phyloP scores from a whole-genome alignment of 2,329 filamentous ascomycete species.

The Trichoderma harzianum region DNA sequence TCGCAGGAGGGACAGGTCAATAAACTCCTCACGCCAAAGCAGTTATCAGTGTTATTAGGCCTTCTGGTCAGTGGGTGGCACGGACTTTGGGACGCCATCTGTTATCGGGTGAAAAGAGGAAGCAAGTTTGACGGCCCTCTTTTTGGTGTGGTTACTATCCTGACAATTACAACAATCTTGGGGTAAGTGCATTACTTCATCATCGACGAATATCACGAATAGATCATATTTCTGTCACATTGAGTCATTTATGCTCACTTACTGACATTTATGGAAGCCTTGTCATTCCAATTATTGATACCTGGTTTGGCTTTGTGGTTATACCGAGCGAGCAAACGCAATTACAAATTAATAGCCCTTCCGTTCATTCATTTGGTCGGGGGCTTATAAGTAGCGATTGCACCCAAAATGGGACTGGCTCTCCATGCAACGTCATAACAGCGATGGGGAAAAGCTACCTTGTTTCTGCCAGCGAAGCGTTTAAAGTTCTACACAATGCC shows the following conservation, averaged over 20 bases:
- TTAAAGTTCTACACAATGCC: neutral
- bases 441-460: neutral
- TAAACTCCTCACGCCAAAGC: neutral
- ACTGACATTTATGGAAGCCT: neutral
- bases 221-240: neutral
- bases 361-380: neutral
- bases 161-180: neutral
- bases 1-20: neutral
- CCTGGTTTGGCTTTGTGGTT: neutral
- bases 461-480: neutral
- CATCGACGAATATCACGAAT: fast-evolving
- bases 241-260: neutral
- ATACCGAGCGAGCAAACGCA: neutral
- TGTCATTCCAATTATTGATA: neutral
- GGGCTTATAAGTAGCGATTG: neutral
- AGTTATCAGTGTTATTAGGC: neutral
- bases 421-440: neutral
- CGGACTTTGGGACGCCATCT: neutral
- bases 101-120: neutral
- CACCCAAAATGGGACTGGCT: neutral
- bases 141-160: neutral
- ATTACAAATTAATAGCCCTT: neutral
- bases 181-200: neutral
- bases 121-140: neutral
- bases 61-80: neutral